These are phyloP conservation scores for Tricholoma hemisulphureum DNA, from an alignment of 768 basidiomycete species.

Conservation along the genomic window DNA sequence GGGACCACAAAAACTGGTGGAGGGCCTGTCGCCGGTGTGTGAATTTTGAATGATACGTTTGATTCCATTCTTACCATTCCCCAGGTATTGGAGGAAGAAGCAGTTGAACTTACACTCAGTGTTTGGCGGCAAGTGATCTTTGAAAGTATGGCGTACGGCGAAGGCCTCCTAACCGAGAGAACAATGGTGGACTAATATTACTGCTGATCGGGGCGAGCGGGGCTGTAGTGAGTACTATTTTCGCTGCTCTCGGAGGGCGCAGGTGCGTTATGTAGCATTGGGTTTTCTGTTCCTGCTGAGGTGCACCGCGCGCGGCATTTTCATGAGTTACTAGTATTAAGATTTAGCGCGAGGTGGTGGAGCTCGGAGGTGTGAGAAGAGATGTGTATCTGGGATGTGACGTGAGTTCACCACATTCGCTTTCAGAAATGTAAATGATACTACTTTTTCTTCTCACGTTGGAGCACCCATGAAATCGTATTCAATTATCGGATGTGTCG, in stretches of 20 bases:
- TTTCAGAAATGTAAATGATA: slow-evolving; percentile 49
- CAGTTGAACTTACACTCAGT: slow-evolving; percentile 67
- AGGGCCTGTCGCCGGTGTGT: slow-evolving; percentile 88
- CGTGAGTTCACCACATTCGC: slow-evolving; percentile 58
- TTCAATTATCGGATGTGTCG: slow-evolving; percentile 8
- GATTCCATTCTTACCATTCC: neutral
- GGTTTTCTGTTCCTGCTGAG: slow-evolving; percentile 42
- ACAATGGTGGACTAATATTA: slow-evolving; percentile 68
- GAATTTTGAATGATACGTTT: neutral
- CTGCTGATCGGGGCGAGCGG: slow-evolving; percentile 19
- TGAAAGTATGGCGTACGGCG: slow-evolving; percentile 91
- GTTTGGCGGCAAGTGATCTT: slow-evolving; percentile 94
- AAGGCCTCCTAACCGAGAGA: slow-evolving; percentile 83
- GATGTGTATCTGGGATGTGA: slow-evolving; percentile 24
- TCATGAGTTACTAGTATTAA: slow-evolving; percentile 29
- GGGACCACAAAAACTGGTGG: slow-evolving; percentile 77
- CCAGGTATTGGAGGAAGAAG: slow-evolving; percentile 93
- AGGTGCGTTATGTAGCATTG: slow-evolving; percentile 65
- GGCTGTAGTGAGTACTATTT: slow-evolving; percentile 17
- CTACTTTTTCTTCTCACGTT: slow-evolving; percentile 26
- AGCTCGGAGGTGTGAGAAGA: slow-evolving; percentile 7
- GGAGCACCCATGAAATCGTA: slow-evolving; percentile 6
- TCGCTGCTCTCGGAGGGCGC: slow-evolving; percentile 39
- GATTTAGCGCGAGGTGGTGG: slow-evolving; percentile 6
- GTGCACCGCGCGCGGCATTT: slow-evolving; percentile 30